These are phyloP conservation scores for Cinnamomum chago DNA, from an alignment of 164 flowering plant genomes.

Conservation along the genomic window DNA sequence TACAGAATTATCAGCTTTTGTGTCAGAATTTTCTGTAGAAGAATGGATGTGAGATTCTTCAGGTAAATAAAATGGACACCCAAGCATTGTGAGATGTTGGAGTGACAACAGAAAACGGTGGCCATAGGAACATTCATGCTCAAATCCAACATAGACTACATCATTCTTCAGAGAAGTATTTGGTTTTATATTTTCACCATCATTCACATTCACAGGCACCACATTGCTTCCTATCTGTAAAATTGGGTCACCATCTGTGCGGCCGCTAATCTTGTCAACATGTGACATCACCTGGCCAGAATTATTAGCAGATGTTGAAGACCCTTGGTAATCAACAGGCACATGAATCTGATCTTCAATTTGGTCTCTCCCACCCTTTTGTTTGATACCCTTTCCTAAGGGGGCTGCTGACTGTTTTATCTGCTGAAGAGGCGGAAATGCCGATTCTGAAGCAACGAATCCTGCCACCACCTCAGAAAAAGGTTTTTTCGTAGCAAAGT, in stretches of 20 bases:
- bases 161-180: conserved; percentile 37
- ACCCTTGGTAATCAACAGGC: conserved; percentile 23
- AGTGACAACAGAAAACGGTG: conserved; percentile 75
- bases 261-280: conserved; percentile 14
- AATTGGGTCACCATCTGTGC: conserved; percentile 33
- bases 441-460: conserved; percentile 52
- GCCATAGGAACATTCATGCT: conserved; percentile 90
- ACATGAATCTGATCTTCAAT: conserved; percentile 25
- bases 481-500: conserved; percentile 62
- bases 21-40: conserved; percentile 23
- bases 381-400: conserved; percentile 40
- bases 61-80: conserved; percentile 32
- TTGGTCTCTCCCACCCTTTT: conserved; percentile 27
- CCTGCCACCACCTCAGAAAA: conserved; percentile 97
- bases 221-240: conserved; percentile 64
- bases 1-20: conserved; percentile 21
- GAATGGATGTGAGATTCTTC: conserved; percentile 39
- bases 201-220: conserved; percentile 38
- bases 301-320: conserved; percentile 25
- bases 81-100: conserved; percentile 63
- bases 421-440: conserved; percentile 79
- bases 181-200: conserved; percentile 28
- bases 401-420: conserved; percentile 33
- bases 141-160: conserved; percentile 73
- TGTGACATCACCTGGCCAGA: conserved; percentile 27